Base-by-base conservation (phyloP, 2,329 filamentous ascomycete genomes). In the Sphaerulina populicola region DNA sequence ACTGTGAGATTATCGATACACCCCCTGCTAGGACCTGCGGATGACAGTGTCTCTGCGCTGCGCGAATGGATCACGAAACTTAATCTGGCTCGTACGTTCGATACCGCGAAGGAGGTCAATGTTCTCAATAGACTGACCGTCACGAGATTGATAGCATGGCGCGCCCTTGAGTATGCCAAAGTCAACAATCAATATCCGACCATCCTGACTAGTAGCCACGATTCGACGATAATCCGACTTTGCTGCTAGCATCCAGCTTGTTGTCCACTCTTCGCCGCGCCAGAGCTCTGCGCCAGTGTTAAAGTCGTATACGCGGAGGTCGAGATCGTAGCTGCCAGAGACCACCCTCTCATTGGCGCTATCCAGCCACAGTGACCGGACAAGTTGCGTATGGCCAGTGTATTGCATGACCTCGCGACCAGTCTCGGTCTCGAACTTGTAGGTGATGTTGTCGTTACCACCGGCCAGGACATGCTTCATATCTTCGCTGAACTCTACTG, bases 151-250 rank as follows among this genome's bases (percentile, higher is more conserved):
- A 29, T 57, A 60, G 12, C 54, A 57, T 8, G 60, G 60, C 10
- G 60, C 59, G 29, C 59, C 57, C 42, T 61, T 60, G 46, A 57
- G 51, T 14, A 65, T 58, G 14, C 81, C 93, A 72, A 97, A 98
- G 71, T 98, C 93, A 77, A 97, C 84, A 54, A 98, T 85, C 52
- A 97, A 72, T 46, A 94, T 89, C 66, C 94, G 85, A 31, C 90
- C 86, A 64, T 96, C 90, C 69, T 98, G 93, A 44, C 90, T 93
- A 0, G 91, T 94, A 62, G 88, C 93, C 56, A 98, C 87, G 57
- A 98, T 93, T 55, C 93, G 82, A 53, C 91, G 79, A 69, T 97
- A 97, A 66, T 98, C 91, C 57, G 87, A 90, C 76, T 96, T 96
- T 46, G 93, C 93, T 57, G 88, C 90, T 53, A 98, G 73, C 64